Conservation (phyloP, 2,329 filamentous ascomycete species). For the Claviceps fusiformis region DNA sequence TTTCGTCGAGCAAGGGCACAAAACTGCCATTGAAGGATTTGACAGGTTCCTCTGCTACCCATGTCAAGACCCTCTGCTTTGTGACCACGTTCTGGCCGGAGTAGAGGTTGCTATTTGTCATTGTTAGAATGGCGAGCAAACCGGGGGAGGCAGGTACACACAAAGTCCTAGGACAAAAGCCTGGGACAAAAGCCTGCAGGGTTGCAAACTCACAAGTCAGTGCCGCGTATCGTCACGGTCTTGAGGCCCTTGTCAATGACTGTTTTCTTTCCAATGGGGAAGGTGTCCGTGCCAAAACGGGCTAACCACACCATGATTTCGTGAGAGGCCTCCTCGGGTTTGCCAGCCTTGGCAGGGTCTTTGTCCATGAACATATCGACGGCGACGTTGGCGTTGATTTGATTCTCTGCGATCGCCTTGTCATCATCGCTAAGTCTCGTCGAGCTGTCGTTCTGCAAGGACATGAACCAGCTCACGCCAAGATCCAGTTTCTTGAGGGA, state of each 20-base stretch:
- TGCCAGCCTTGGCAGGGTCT: constrained; percentile 24
- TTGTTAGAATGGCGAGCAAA: not conserved
- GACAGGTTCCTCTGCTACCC: constrained; percentile 24
- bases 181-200: no score
- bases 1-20: constrained; percentile 27
- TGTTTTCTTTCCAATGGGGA: constrained; percentile 29
- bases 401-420: constrained; percentile 20
- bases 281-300: constrained; percentile 29
- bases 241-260: constrained; percentile 13
- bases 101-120: constrained; percentile 24
- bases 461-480: constrained; percentile 35
- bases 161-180: no score
- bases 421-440: constrained; percentile 20
- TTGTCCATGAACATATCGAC: constrained; percentile 45
- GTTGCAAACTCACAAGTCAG: constrained; percentile 25
- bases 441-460: constrained; percentile 26
- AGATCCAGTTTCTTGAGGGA: constrained; percentile 26
- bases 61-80: constrained; percentile 35
- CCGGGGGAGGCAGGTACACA: no score
- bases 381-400: constrained; percentile 40
- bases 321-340: constrained; percentile 28
- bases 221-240: constrained; percentile 25
- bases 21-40: constrained; percentile 34
- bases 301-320: constrained; percentile 48
- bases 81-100: constrained; percentile 23